These are phyloP conservation scores for Cyclostephanos tholiformis DNA, from an alignment of 108 stramenopile genomes.

Conservation along the genomic window DNA sequence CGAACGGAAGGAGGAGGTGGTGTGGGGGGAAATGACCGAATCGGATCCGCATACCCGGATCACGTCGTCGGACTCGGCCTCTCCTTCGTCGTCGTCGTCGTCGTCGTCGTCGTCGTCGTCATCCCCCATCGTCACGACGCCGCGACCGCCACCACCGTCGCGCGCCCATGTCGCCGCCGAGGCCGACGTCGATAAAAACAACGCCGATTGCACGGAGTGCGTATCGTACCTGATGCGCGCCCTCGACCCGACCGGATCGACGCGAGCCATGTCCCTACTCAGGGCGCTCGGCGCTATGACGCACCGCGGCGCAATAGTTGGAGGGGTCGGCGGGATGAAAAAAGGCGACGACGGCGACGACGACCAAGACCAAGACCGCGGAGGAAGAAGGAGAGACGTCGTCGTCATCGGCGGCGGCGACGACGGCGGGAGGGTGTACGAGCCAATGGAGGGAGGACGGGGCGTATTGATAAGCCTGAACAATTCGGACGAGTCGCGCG, in stretches of 20 bases:
- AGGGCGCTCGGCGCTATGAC: constrained; percentile 1
- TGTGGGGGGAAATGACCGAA: no score
- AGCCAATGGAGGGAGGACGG: constrained; percentile 9
- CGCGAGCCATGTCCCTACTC: background rate
- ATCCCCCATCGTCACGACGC: background rate
- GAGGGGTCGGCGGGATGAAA: background rate
- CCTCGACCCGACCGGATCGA: constrained; percentile 1
- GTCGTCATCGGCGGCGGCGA: no score
- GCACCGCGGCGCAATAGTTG: background rate
- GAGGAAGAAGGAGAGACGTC: no score
- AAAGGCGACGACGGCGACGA: background rate
- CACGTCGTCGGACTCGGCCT: no score
- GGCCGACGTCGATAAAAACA: background rate
- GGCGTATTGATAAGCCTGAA: constrained; percentile 9
- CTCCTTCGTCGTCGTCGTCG: no score
- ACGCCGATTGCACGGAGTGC: background rate
- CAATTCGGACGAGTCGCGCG: background rate
- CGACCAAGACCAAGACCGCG: no score
- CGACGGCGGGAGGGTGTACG: constrained; percentile 6
- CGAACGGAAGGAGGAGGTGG: no score
- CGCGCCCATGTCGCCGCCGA: background rate
- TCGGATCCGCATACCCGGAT: no score
- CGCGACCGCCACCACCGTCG: background rate
- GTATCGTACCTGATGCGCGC: constrained; percentile 3
- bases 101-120: no score